phyloP scores from a whole-genome alignment of 2,329 filamentous ascomycete species.

The Didymella lethalis region DNA sequence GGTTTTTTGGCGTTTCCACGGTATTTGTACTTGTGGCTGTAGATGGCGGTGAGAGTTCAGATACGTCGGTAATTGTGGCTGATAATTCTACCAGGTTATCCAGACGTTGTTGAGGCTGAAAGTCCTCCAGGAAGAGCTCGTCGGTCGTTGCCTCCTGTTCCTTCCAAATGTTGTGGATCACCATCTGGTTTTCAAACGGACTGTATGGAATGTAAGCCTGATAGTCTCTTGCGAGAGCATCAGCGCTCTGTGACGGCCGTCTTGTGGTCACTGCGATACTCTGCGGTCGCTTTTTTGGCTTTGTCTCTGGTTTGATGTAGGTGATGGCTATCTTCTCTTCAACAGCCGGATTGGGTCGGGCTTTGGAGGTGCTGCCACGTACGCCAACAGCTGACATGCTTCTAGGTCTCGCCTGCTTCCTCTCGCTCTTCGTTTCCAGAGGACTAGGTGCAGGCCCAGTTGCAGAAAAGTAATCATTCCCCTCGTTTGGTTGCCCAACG shows the following conservation, averaged over 20 bases:
- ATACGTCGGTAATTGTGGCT: slow-evolving; percentile 16
- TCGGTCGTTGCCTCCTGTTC: slow-evolving; percentile 15
- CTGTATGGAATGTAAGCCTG: slow-evolving; percentile 22
- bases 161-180: slow-evolving; percentile 10
- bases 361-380: slow-evolving; percentile 1
- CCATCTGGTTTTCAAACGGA: slow-evolving; percentile 20
- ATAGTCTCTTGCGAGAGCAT: slow-evolving; percentile 15
- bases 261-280: slow-evolving; percentile 29
- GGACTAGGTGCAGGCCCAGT: slow-evolving; percentile 31
- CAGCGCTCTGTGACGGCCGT: slow-evolving; percentile 10
- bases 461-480: slow-evolving; percentile 41
- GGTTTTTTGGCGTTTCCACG: slow-evolving; percentile 17
- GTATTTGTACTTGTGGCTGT: slow-evolving; percentile 15
- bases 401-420: slow-evolving; percentile 32
- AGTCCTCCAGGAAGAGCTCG: slow-evolving; percentile 6
- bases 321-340: slow-evolving; percentile 22
- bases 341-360: neutral
- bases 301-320: slow-evolving; percentile 16
- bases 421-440: slow-evolving; percentile 31
- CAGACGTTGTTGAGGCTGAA: slow-evolving; percentile 8
- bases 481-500: neutral
- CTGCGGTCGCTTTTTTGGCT: slow-evolving; percentile 26
- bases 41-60: slow-evolving; percentile 18
- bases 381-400: slow-evolving; percentile 39
- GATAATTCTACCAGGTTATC: slow-evolving; percentile 9